Base-by-base conservation (phyloP, 345 rosid genomes). In the Trapa incisa region DNA sequence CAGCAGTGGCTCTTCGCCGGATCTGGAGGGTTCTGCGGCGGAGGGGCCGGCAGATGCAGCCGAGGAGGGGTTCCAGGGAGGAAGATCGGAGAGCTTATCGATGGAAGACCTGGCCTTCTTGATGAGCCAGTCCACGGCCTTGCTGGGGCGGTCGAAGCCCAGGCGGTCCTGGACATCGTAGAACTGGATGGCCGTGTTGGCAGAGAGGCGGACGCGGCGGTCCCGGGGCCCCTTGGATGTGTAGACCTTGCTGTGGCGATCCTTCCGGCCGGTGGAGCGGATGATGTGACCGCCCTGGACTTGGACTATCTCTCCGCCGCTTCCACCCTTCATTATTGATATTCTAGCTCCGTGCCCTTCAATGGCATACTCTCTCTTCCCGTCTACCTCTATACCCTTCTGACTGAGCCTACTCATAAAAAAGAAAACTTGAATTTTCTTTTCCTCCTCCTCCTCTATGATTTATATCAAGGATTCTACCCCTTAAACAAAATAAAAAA, bases 81-180 rank as follows among this genome's bases (percentile, higher is more conserved):
- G 89, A 10, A 82, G 72, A 80, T 73, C 80, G 33, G 84, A 80
- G 35, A 90, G 90, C 77, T 84, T 82, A 74, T 90, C 97, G 50
- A 90, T 86, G 50, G 95, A 80, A n/a, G 92, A 71, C 70, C 86
- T 86, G 0, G 97, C 97, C 73, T 90, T 86, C 73, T 72, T 85
- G 73, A 90, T 90, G 53, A 90, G 89, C 97, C 97, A 90, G 57
- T 90, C 97, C 3, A 90, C 92, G 11, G 97, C 95, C 74, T 88
- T 90, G 71, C 97, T 90, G 39, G 97, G 97, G 39, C 97, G 77
- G 78, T 90, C 95, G 57, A 80, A 90, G 53, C 95, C 92, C 57
- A 90, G 77, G 71, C 97, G 82, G 81, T 85, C 97, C 79, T 91
- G 92, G 63, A 88, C 96, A 68, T 88, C 96, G 75, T 87, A 90